Conservation (phyloP, 2,329 filamentous ascomycete genomes). For the Lojkania enalia region DNA sequence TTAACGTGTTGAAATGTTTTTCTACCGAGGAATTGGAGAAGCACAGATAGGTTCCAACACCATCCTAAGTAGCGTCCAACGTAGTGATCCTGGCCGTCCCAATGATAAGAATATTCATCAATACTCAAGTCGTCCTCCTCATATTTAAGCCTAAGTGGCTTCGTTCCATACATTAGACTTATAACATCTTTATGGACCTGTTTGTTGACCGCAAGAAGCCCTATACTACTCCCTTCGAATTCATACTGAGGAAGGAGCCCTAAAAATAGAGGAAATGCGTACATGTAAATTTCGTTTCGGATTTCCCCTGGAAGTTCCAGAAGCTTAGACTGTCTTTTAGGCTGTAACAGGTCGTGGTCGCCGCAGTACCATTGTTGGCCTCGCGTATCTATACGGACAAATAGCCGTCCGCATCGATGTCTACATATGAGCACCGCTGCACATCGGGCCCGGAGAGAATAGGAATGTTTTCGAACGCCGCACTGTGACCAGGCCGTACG, state of each 20-base stretch:
- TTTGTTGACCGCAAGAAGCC: slow-evolving; percentile 5
- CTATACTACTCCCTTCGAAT: slow-evolving; percentile 8
- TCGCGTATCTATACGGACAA: slow-evolving; percentile 7
- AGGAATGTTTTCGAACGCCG: slow-evolving; percentile 8
- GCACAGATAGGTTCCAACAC: slow-evolving; percentile 6
- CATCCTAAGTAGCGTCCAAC: slow-evolving; percentile 7
- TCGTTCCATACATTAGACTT: background rate
- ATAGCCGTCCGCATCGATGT: slow-evolving; percentile 8
- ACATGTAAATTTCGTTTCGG: slow-evolving; percentile 12
- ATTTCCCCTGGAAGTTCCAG: slow-evolving; percentile 10
- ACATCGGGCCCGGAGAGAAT: slow-evolving; percentile 6
- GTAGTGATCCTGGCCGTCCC: slow-evolving; percentile 7
- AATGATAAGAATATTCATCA: slow-evolving; percentile 9
- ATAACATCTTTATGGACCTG: background rate
- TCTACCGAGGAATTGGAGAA: slow-evolving; percentile 4
- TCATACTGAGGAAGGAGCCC: slow-evolving; percentile 4
- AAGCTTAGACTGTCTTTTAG: slow-evolving; percentile 10
- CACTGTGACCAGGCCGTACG: slow-evolving; percentile 5
- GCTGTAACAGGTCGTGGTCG: slow-evolving; percentile 7
- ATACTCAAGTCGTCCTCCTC: slow-evolving; percentile 10
- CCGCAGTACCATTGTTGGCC: slow-evolving; percentile 9
- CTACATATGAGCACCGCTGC: slow-evolving; percentile 9
- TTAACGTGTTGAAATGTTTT: slow-evolving; percentile 12
- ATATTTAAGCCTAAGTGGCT: slow-evolving; percentile 14
- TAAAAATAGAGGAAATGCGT: slow-evolving; percentile 11